These are phyloP conservation scores for Suillus subaureus DNA, from an alignment of 768 basidiomycete genomes.

Conservation along the genomic window DNA sequence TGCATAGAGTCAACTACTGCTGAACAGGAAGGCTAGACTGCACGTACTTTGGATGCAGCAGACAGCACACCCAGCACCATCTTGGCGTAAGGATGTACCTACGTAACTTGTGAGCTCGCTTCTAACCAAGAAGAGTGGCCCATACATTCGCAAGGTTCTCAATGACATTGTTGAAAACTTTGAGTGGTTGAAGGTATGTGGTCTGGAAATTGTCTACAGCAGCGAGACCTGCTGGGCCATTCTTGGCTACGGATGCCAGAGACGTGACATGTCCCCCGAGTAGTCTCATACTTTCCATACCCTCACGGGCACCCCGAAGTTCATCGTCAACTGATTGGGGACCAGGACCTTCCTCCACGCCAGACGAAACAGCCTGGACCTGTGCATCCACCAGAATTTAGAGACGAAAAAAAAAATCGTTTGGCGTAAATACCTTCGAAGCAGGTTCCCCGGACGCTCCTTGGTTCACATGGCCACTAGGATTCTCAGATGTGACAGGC, in stretches of 20 bases:
- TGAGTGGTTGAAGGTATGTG: slow-evolving; percentile 11
- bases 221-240: background rate
- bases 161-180: slow-evolving; percentile 1
- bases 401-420: background rate
- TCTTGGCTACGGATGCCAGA: background rate
- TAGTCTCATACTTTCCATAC: background rate
- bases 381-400: background rate
- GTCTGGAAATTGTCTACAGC: background rate
- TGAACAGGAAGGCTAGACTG: background rate
- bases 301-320: background rate
- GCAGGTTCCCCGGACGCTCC: background rate
- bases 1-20: background rate
- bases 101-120: background rate
- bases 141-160: background rate
- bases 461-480: background rate
- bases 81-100: slow-evolving; percentile 13
- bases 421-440: background rate
- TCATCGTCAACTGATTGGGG: background rate
- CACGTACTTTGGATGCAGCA: slow-evolving; percentile 3
- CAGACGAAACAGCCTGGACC: background rate
- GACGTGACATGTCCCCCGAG: background rate
- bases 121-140: background rate
- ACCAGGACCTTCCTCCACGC: background rate
- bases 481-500: background rate
- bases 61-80: slow-evolving; percentile 6